A percentile compares a stretch with the other conserved stretches of the same genome.
Conservation (phyloP, 2,329 filamentous ascomycete genomes). For the Colletotrichum tropicale region DNA sequence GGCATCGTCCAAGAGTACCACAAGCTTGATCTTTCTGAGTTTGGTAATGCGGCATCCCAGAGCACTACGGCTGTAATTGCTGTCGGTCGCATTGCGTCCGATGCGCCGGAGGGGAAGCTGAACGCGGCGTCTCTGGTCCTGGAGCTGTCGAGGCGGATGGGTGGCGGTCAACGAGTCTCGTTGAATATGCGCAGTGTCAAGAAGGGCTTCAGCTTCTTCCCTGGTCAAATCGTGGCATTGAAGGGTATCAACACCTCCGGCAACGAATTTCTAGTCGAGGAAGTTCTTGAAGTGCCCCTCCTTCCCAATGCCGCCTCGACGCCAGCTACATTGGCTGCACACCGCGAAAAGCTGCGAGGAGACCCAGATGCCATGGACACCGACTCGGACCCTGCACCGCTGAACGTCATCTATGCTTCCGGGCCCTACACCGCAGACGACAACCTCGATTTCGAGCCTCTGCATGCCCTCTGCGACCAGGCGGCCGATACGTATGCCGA, state of each 20-base stretch:
- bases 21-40: slow-evolving; percentile 76
- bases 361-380: slow-evolving; percentile 67
- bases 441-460: slow-evolving; percentile 87
- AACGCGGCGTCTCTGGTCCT: slow-evolving; percentile 86
- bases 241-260: slow-evolving; percentile 88
- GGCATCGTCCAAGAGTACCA: slow-evolving; percentile 76
- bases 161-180: slow-evolving; percentile 81
- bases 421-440: slow-evolving; percentile 94
- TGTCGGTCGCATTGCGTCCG: slow-evolving; percentile 89
- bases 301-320: slow-evolving; percentile 77
- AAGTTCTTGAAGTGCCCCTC: slow-evolving; percentile 77
- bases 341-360: slow-evolving; percentile 72
- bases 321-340: slow-evolving; percentile 66
- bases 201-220: slow-evolving; percentile 81
- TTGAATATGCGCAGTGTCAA: slow-evolving; percentile 71
- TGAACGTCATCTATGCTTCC: slow-evolving; percentile 79
- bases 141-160: slow-evolving; percentile 84
- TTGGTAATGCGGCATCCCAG: slow-evolving; percentile 86
- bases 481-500: slow-evolving; percentile 80
- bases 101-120: slow-evolving; percentile 83
- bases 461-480: slow-evolving; percentile 80
- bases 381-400: slow-evolving; percentile 61
- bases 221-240: slow-evolving; percentile 90
- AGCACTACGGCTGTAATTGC: slow-evolving; percentile 87
- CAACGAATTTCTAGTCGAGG: slow-evolving; percentile 78